Base-by-base conservation (phyloP, 257 asterid species). In the Solanum virginianum region DNA sequence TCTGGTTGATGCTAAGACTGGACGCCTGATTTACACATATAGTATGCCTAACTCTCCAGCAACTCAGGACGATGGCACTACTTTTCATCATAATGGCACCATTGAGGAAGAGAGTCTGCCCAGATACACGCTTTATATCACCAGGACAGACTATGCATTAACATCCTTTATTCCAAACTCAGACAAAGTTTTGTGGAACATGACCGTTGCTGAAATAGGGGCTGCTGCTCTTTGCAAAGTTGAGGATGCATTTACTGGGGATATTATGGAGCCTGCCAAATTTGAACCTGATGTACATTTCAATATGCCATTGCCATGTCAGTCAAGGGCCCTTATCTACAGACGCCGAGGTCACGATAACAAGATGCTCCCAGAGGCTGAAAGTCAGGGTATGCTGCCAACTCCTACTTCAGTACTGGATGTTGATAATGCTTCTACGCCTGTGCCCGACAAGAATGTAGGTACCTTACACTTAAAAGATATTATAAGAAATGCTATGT, bases 131-230 rank as follows among this genome's bases (percentile, higher is more conserved):
- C 95, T 96, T 82, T 94, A 96, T 84, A 88, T 96, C 90, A 96
- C 99, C 39, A 91, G 99, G 89, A 93, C 98, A 49, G 99, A 96
- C 90, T 96, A 94, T 89, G 85, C 88, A 82, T 88, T 96, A 91
- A 90, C 93, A 24, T 96, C 98, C 47, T 96, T 91, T 91, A 87
- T 90, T 86, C 98, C 98, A 62, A 93, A 90, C 89, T 93, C 98
- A 83, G 88, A 95, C 89, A 89, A 91, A 88, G 94, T 95, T 68
- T 87, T 90, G 16, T 96, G 99, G 99, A 95, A 96, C 84, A 71
- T 96, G 93, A 90, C 98, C 18, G 97, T 95, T 75, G 95, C 99
- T 88, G 98, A 95, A 89, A 89, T 96, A 82, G 95, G 94, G 72
- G 98, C 97, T 62, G 97, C 98, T 71, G 92, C 88, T 86, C 95